Conservation (phyloP, 2,329 filamentous ascomycete genomes). For the Xylaria sp. region DNA sequence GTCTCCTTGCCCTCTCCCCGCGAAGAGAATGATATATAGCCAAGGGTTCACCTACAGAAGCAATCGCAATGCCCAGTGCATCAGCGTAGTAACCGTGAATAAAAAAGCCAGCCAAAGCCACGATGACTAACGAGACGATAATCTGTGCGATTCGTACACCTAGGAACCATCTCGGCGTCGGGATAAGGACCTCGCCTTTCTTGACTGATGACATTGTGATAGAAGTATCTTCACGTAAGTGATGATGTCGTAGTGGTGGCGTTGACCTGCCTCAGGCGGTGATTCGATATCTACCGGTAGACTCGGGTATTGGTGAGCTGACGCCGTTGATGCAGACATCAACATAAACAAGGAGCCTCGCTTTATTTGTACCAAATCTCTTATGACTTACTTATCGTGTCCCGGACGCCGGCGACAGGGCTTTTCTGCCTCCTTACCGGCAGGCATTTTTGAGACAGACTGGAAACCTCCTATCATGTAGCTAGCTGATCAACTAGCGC, state of each 20-base stretch:
- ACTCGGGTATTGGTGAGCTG: background rate
- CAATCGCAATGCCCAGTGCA: conserved; percentile 54
- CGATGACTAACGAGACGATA: conserved; percentile 55
- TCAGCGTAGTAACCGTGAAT: conserved; percentile 55
- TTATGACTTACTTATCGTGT: background rate
- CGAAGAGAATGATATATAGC: background rate
- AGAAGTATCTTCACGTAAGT: background rate
- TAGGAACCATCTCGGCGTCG: conserved; percentile 57
- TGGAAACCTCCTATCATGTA: background rate
- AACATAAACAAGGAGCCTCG: conserved; percentile 3
- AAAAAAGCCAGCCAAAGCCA: conserved; percentile 56
- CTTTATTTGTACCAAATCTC: conserved; percentile 24
- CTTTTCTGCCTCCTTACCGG: background rate
- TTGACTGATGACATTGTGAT: conserved; percentile 40
- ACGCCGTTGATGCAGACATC: background rate
- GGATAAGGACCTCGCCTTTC: conserved; percentile 49
- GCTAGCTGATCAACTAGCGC: conserved; percentile 33
- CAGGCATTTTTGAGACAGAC: background rate
- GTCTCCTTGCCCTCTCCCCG: background rate
- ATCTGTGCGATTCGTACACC: conserved; percentile 55
- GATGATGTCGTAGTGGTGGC: background rate
- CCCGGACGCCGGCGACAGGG: conserved; percentile 2
- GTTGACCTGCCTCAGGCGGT: background rate
- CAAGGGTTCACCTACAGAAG: conserved; percentile 50
- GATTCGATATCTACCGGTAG: background rate